A percentile compares a stretch with the other conserved stretches of the same genome.
Evolutionary conservation across 768 basidiomycete genomes (phyloP).

Genomic region (Boletus fagicola): DNA sequence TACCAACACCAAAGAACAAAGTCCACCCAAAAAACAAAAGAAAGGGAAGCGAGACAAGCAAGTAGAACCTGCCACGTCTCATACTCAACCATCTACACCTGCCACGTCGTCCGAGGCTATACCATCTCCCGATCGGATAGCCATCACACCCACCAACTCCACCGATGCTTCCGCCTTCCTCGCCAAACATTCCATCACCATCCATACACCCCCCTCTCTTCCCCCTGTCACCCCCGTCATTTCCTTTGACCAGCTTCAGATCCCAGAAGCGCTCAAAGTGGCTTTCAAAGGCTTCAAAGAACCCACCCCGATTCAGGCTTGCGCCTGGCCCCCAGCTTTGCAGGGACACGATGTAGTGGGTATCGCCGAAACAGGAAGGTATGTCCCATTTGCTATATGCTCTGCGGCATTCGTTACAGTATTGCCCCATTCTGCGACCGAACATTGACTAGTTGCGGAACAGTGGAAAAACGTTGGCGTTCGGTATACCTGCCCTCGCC

Average conservation of each 20-base stretch:
- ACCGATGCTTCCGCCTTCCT: slow-evolving; percentile 64
- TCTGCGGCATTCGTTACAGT: not conserved
- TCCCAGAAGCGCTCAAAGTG: slow-evolving; percentile 58
- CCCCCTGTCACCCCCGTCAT: slow-evolving; percentile 61
- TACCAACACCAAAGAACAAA: slow-evolving; percentile 2
- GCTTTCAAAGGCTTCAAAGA: slow-evolving; percentile 74
- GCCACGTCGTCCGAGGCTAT: slow-evolving; percentile 3
- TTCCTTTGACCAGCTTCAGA: slow-evolving; percentile 68
- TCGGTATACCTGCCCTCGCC: slow-evolving; percentile 87
- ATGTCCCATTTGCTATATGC: slow-evolving; percentile 12
- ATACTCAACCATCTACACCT: not conserved
- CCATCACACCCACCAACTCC: slow-evolving; percentile 9
- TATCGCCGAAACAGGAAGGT: slow-evolving; percentile 95
- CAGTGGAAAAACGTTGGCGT: slow-evolving; percentile 95
- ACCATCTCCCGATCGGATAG: slow-evolving; percentile 13
- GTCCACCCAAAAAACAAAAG: slow-evolving; percentile 26
- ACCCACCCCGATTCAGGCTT: slow-evolving; percentile 95
- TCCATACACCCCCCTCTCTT: slow-evolving; percentile 52
- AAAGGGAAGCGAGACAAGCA: slow-evolving; percentile 24
- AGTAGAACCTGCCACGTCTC: not conserved
- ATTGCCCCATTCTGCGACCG: not conserved
- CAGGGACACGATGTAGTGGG: slow-evolving; percentile 86
- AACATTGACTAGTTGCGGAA: slow-evolving; percentile 4
- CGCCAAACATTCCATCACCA: slow-evolving; percentile 66
- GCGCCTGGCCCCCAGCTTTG: slow-evolving; percentile 89